Evolutionary conservation across 2,329 filamentous ascomycete genomes (phyloP).

Genomic region (Rachicladosporium sp.): DNA sequence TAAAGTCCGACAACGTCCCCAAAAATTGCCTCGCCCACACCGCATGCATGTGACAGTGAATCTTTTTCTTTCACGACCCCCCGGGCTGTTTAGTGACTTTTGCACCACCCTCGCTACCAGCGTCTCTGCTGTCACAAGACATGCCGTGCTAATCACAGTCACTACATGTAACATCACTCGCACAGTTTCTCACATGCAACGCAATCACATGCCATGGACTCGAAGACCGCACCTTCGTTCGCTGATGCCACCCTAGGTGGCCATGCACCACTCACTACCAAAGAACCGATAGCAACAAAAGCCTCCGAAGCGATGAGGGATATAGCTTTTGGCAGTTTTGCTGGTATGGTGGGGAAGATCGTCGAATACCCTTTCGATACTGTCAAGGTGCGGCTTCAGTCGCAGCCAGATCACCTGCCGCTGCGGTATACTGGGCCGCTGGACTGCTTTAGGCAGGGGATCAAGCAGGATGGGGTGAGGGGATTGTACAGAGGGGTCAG

Average conservation of each 20-base stretch:
- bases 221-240: conserved; percentile 8
- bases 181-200: not conserved
- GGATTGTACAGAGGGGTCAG: conserved; percentile 87
- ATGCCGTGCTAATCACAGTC: too few relatives aligned
- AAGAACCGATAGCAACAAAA: conserved; percentile 22
- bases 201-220: conserved; percentile 6
- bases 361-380: conserved; percentile 99
- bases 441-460: conserved; percentile 84
- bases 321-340: conserved; percentile 77
- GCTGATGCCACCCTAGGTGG: conserved; percentile 4
- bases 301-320: conserved; percentile 67
- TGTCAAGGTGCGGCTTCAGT: conserved; percentile 91
- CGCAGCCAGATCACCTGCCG: conserved; percentile 76
- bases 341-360: conserved; percentile 83
- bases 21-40: too few relatives aligned
- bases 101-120: too few relatives aligned
- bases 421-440: conserved; percentile 74
- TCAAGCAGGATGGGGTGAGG: conserved; percentile 63
- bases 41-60: too few relatives aligned
- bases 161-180: too few relatives aligned
- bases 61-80: too few relatives aligned
- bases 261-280: not conserved
- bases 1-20: too few relatives aligned
- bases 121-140: too few relatives aligned
- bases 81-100: too few relatives aligned